Conservation (phyloP, 495 filamentous ascomycete species). For the Neurospora sublineolata region DNA sequence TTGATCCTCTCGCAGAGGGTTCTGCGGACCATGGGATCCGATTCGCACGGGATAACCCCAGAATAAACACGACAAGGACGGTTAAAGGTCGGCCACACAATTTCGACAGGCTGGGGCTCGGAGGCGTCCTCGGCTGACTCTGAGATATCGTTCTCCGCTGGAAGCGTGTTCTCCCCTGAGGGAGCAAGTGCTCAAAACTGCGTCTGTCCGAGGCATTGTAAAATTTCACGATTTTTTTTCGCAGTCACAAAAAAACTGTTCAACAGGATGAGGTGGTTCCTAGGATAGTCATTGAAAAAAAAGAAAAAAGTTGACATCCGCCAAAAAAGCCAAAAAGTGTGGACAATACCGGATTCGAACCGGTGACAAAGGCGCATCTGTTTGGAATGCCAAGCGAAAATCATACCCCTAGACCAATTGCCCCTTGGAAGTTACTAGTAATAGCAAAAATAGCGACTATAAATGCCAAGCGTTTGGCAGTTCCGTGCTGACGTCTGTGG, state of each 20-base stretch:
- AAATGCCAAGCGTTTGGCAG: too few relatives aligned
- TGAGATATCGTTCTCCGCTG: not conserved
- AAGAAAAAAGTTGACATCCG: too few relatives aligned
- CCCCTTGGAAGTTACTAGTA: not conserved
- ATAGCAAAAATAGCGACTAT: too few relatives aligned
- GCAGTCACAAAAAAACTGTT: too few relatives aligned
- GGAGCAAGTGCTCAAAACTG: not conserved
- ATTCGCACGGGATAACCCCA: not conserved
- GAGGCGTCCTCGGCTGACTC: not conserved
- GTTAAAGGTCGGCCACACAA: not conserved
- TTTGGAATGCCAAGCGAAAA: conserved; percentile 9
- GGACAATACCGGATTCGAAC: conserved; percentile 10
- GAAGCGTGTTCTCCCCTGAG: not conserved
- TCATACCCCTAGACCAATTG: conserved; percentile 12
- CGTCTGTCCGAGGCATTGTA: too few relatives aligned
- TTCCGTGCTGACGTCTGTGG: too few relatives aligned
- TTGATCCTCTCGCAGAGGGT: not conserved
- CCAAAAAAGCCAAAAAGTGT: not conserved
- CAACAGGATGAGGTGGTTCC: too few relatives aligned
- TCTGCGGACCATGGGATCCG: not conserved
- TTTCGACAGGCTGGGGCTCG: not conserved
- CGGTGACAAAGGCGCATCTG: conserved; percentile 4
- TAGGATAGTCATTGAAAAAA: too few relatives aligned
- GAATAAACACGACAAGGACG: not conserved
- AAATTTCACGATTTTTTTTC: too few relatives aligned